Base-by-base conservation (phyloP, 1,284 basidiomycete species). In the Apiotrichum laibachii region DNA sequence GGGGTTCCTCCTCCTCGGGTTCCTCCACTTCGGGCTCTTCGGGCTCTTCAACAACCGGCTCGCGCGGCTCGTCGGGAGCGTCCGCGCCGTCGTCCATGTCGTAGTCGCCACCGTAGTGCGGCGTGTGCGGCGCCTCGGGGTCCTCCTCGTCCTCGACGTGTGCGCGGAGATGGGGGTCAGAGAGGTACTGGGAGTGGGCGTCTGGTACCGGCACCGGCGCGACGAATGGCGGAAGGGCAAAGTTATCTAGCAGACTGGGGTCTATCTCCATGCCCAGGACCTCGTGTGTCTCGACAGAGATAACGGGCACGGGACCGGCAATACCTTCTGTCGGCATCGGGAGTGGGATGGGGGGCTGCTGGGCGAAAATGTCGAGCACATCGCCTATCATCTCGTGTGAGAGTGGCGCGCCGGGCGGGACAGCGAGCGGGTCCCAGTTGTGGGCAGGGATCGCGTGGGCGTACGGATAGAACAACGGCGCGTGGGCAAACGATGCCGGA, bases 121-220 rank as follows among this genome's bases (percentile, higher is more conserved):
- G 26, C 26, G 26, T 31, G 26, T 31, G 51, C 10, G 51, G 51
- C 18, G 51, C 40, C 26, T 53, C 51, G 31, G 51, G 42, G 42
- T 53, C 51, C n/a, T 18, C 22, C 31, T 18, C 51, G 13, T 53
- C 51, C 42, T 53, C 51, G 42, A 42, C 37, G 16, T 42, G 22
- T 9, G 50, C 50, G 37, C 22, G 50, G 22, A 10, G 33, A 16
- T 6, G 26, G 18, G 15, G 18, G 16, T 50, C 16, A 16, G 16
- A n/a, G 26, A 31, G 26, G 26, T 31, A 31, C 26, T 31, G 26
- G 26, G 26, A 31, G 26, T 31, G 26, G 26, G 26, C 26, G 26
- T 31, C 26, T 7, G 26, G 26, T 7, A 31, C 26, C 4, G 26
- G 26, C 26, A 31, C 26, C 26, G 26, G 26, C 26, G 26, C 26